phyloP scores from a whole-genome alignment of 345 rosid species.

The Jatropha curcas region DNA sequence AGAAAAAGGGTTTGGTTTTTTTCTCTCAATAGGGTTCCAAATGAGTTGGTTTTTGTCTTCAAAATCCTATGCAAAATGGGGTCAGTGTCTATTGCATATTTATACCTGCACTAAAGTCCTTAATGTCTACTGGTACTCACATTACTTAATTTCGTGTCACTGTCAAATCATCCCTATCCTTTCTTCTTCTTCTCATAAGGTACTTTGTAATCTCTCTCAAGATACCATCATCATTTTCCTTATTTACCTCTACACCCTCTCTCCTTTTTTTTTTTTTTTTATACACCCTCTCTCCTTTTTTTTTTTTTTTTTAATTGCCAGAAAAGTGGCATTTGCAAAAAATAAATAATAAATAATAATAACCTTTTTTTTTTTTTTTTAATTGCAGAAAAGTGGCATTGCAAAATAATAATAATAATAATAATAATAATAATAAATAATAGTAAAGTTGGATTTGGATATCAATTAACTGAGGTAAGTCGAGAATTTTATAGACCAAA shows the following conservation, averaged over 20 bases:
- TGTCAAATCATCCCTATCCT: constrained; percentile 43
- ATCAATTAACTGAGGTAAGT: too few relatives aligned
- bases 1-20: not conserved
- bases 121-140: constrained; percentile 2
- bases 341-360: too few relatives aligned
- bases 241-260: constrained; percentile 20
- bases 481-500: too few relatives aligned
- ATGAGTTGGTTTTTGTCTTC: constrained; percentile 14
- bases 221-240: constrained; percentile 33
- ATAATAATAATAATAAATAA: too few relatives aligned
- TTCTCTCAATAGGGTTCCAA: not conserved
- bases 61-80: constrained; percentile 41
- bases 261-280: not conserved
- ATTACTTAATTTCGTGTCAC: constrained; percentile 41
- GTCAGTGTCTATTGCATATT: constrained; percentile 45
- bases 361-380: too few relatives aligned
- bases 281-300: constrained; percentile 10
- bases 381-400: too few relatives aligned
- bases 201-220: constrained; percentile 33
- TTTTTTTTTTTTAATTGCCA: not conserved
- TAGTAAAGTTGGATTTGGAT: too few relatives aligned
- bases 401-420: too few relatives aligned
- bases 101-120: constrained; percentile 41
- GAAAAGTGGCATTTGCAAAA: too few relatives aligned
- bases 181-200: constrained; percentile 1